Percentiles rank a stretch among this genome's conserved stretches.
Evolutionary conservation across 2,329 filamentous ascomycete genomes (phyloP).

Genomic region (Colletotrichum limetticola): DNA sequence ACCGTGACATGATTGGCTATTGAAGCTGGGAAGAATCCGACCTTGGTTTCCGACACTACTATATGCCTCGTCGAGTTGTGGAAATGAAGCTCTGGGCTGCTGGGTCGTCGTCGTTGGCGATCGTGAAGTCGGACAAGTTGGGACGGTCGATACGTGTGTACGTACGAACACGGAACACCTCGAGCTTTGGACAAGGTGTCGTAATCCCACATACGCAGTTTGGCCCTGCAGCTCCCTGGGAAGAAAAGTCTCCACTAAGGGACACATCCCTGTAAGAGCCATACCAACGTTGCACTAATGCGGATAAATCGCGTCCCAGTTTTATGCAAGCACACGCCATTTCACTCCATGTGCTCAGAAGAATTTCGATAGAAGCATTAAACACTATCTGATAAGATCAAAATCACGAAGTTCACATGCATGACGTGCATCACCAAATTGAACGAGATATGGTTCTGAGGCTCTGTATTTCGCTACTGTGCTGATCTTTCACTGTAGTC

Average conservation of each 20-base stretch:
- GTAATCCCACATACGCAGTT: constrained; percentile 38
- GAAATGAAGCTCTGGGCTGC: neutral
- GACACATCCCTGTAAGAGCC: neutral
- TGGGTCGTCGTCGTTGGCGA: neutral
- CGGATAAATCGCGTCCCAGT: neutral
- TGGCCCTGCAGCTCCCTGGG: constrained; percentile 16
- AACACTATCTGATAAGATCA: neutral
- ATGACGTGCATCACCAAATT: neutral
- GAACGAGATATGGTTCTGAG: constrained; percentile 9
- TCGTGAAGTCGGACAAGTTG: neutral
- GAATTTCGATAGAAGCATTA: neutral
- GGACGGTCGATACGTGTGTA: neutral
- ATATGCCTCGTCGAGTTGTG: neutral
- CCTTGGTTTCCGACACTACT: neutral
- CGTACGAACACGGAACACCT: neutral
- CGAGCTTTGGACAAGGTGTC: constrained; percentile 45
- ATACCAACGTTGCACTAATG: constrained; percentile 1
- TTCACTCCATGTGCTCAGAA: neutral
- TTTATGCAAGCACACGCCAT: constrained; percentile 5
- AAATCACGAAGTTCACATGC: neutral
- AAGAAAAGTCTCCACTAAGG: neutral
- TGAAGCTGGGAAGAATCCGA: neutral
- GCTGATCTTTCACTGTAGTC: constrained; percentile 32
- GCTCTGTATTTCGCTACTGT: constrained; percentile 37
- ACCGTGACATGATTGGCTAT: constrained; percentile 71